These are phyloP conservation scores for Cutaneotrichosporon cutaneum DNA, from an alignment of 1,284 basidiomycete genomes.

Conservation along the genomic window DNA sequence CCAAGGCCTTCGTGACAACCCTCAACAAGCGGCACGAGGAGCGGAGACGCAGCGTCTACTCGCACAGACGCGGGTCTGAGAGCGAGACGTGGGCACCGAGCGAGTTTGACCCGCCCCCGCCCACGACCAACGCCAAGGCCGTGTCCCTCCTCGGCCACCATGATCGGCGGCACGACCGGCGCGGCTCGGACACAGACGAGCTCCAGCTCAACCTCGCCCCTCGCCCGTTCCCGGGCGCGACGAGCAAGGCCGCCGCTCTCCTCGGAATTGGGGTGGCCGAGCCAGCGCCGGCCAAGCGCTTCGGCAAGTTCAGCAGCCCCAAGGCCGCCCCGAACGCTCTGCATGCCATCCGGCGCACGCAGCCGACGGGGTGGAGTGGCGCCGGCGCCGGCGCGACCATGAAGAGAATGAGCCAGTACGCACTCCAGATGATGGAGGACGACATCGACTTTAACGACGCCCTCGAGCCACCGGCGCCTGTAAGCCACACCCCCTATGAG, in stretches of 20 bases:
- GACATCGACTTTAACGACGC: background rate
- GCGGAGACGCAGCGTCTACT: background rate
- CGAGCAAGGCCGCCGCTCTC: conserved; percentile 3
- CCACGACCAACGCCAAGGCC: conserved; percentile 13
- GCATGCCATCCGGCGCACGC: background rate
- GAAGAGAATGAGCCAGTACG: background rate
- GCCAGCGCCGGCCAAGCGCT: background rate
- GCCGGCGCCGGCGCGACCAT: background rate
- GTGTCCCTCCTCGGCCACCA: conserved; percentile 7
- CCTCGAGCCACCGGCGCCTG: background rate
- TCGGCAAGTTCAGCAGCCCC: background rate
- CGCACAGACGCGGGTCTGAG: background rate
- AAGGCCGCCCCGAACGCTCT: background rate
- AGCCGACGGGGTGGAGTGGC: conserved; percentile 9
- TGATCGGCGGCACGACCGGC: conserved; percentile 2
- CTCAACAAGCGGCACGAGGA: background rate
- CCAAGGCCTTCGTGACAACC: background rate
- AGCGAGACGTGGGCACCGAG: background rate
- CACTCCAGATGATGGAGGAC: background rate
- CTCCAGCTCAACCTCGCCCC: background rate
- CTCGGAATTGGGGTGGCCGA: conserved; percentile 2
- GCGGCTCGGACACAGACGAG: background rate
- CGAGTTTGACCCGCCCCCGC: conserved; percentile 3
- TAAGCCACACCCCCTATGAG: background rate
- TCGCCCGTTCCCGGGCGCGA: background rate